Conservation (phyloP, 257 asterid species). For the Paulownia fortunei region DNA sequence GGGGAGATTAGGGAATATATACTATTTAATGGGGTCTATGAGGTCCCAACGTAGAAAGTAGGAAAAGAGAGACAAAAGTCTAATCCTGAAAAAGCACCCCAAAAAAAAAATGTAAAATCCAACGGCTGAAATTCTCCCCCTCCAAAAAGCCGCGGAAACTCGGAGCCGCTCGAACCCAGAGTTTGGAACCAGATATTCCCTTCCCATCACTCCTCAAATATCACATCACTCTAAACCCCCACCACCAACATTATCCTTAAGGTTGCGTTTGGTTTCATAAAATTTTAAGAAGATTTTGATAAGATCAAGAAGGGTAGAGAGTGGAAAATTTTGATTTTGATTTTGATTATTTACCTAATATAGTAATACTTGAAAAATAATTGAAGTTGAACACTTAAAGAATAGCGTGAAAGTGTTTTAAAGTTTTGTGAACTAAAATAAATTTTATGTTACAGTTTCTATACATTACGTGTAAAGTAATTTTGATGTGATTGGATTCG, state of each 20-base stretch:
- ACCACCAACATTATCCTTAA: background rate
- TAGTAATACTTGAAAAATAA: too few species aligned
- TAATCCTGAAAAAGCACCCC: conserved; percentile 9
- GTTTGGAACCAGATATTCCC: conserved; percentile 55
- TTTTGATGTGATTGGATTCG: too few species aligned
- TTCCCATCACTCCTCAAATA: conserved; percentile 34
- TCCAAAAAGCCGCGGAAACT: conserved; percentile 57
- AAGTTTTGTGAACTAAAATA: too few species aligned
- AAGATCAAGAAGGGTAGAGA: background rate
- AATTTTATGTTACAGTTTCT: too few species aligned
- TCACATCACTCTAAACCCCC: conserved; percentile 34
- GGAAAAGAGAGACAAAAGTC: conserved; percentile 32
- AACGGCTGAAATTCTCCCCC: conserved; percentile 41
- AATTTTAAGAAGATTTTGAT: background rate
- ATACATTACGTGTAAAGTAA: too few species aligned
- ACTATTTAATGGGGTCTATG: background rate
- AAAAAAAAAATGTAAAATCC: conserved; percentile 32
- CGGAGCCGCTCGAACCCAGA: conserved; percentile 74
- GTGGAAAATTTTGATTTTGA: too few species aligned
- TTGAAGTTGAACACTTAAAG: too few species aligned
- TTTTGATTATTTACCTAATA: too few species aligned
- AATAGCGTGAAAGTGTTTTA: too few species aligned
- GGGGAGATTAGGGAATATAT: background rate
- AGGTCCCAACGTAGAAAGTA: conserved; percentile 22
- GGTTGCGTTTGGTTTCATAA: conserved; percentile 36